Conservation (phyloP, 495 filamentous ascomycete genomes). For the Penicillium turbatum region DNA sequence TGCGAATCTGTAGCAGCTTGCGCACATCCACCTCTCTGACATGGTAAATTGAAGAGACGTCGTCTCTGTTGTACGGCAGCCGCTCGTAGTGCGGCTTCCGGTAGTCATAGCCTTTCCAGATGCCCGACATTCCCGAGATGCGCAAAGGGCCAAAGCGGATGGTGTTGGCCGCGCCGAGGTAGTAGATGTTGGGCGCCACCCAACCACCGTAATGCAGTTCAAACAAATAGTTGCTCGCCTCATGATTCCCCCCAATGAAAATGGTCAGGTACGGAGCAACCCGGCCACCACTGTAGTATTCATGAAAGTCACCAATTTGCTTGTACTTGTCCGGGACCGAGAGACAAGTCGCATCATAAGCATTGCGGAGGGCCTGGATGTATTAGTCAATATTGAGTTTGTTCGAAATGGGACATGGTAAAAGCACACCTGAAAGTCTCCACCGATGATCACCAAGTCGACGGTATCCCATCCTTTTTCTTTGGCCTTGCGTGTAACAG, state of each 20-base stretch:
- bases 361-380: slow-evolving; percentile 74
- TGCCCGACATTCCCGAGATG: slow-evolving; percentile 87
- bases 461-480: slow-evolving; percentile 69
- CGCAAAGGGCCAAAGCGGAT: slow-evolving; percentile 75
- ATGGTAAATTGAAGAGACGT: slow-evolving; percentile 78
- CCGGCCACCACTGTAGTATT: slow-evolving; percentile 79
- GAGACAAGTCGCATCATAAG: slow-evolving; percentile 79
- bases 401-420: neutral
- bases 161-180: slow-evolving; percentile 86
- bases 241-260: slow-evolving; percentile 93
- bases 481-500: slow-evolving; percentile 57
- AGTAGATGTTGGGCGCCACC: slow-evolving; percentile 96
- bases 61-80: slow-evolving; percentile 72
- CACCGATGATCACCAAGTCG: slow-evolving; percentile 82
- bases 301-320: slow-evolving; percentile 80
- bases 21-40: slow-evolving; percentile 84
- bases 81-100: slow-evolving; percentile 75
- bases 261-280: slow-evolving; percentile 82
- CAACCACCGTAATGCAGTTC: slow-evolving; percentile 96
- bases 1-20: slow-evolving; percentile 79
- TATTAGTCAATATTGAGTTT: slow-evolving; percentile 19
- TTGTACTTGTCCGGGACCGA: slow-evolving; percentile 81
- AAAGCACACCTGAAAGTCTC: slow-evolving; percentile 73
- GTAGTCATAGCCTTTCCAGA: slow-evolving; percentile 87
- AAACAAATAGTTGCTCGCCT: slow-evolving; percentile 78